These are phyloP conservation scores for Chalciporus piperatoides DNA, from an alignment of 1,284 basidiomycete genomes.

Conservation along the genomic window DNA sequence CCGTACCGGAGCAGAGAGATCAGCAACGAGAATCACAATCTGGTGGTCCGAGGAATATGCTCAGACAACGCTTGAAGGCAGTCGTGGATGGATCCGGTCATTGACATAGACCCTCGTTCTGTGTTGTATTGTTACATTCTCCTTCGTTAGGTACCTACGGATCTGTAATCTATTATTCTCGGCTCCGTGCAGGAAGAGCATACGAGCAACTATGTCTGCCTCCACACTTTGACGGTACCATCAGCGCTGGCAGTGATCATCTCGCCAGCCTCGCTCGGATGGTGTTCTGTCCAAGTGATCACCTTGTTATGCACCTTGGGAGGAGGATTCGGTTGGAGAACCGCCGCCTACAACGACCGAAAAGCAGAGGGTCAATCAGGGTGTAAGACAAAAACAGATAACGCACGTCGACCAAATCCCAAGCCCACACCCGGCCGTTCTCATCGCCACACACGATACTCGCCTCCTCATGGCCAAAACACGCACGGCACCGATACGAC, in stretches of 20 bases:
- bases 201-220: slow-evolving; percentile 39
- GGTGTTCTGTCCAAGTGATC: slow-evolving; percentile 88
- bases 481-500: slow-evolving; percentile 78
- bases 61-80: slow-evolving; percentile 32
- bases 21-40: slow-evolving; percentile 17
- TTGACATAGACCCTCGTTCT: slow-evolving; percentile 8
- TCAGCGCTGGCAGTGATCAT: slow-evolving; percentile 87
- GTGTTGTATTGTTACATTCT: slow-evolving; percentile 24
- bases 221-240: slow-evolving; percentile 82
- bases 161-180: neutral
- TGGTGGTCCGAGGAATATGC: slow-evolving; percentile 12
- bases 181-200: neutral
- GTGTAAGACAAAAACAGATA: neutral
- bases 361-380: neutral
- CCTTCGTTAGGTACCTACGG: neutral
- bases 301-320: slow-evolving; percentile 76
- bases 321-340: slow-evolving; percentile 62
- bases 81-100: slow-evolving; percentile 29
- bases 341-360: slow-evolving; percentile 50
- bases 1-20: slow-evolving; percentile 23
- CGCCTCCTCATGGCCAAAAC: slow-evolving; percentile 81
- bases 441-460: slow-evolving; percentile 88
- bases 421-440: slow-evolving; percentile 82
- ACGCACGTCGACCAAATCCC: slow-evolving; percentile 88
- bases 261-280: slow-evolving; percentile 77